Base-by-base conservation (phyloP, 768 basidiomycete genomes). In the Phaeolepiota aurea region DNA sequence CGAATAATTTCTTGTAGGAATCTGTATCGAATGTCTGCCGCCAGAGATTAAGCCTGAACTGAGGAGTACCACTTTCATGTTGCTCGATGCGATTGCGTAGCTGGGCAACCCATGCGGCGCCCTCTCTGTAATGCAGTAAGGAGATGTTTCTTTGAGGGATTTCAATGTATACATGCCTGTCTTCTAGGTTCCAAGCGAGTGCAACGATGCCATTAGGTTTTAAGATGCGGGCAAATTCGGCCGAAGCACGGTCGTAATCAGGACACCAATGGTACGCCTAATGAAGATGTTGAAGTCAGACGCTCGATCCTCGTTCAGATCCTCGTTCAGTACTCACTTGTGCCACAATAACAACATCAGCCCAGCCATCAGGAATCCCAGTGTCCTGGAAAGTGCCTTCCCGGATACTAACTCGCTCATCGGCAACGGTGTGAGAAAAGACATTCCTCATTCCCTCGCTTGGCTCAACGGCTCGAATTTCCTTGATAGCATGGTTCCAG, bases 221-320 rank as follows among this genome's bases (percentile, higher is more conserved):
- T 37, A 96, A 69, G 47, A 92, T 76, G 21, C 89, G 77, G 5
- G 77, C 71, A 49, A 94, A 87, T 55, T 96, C 92, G 0, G 60
- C 60, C 14, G 76, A 70, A 0, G 92, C 89, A 39, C 64, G 67
- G 34, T 77, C 72, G 54, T 79, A 83, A 55, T 92, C 76, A 7
- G 82, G 83, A 46, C 86, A 87, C 93, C 93, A 97, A 64, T 97
- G 93, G 58, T 82, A 96, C 12, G 93, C 93, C 81, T 93, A 20
- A 20, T 11, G 20, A 13, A 31, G 4, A n/a, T n/a, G n/a, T n/a
- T n/a, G n/a, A n/a, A n/a, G n/a, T n/a, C n/a, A 28, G n/a, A 44
- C 16, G 36, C 10, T 35, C 19, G 35, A 36, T 2, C 23, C 1
- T 38, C 3, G 22, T 46, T 37, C 32, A 12, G 7, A 11, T 15